Evolutionary conservation across 1,284 basidiomycete species (phyloP), one percentile per base, ranked within the genome.

Genomic region (Tremellales sp.): DNA sequence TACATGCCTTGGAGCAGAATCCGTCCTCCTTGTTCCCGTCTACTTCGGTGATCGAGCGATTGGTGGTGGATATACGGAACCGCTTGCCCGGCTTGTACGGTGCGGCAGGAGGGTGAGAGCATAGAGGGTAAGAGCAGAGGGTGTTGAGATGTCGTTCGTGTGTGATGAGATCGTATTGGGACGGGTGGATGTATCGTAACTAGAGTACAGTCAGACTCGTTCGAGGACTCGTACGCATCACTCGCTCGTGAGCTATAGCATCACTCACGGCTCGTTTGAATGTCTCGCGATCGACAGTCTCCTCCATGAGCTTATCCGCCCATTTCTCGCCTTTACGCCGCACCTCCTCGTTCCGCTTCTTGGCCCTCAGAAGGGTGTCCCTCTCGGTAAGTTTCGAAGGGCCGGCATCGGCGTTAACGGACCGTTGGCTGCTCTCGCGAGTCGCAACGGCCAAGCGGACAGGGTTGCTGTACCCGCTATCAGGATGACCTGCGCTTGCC

Each of bases 61-160:
- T 45, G 3, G 40, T 43, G 3, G 59, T 57, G 2, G 58, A 61
- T 47, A 67, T 62, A 22, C 48, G 36, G 39, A 60, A 64, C 5
- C 57, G 56, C 49, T 53, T 56, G 2, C 48, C 27, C 1, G 60
- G 41, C 17, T 54, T 52, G 45, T 64, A 70, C 6, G 60, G 55
- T 25, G 52, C 54, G 0, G 42, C 15, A 0, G 68, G 68, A 1
- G 51, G 44, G 25, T 66, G 64, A 3, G 53, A 24, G 42, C 68
- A 71, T 4, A 59, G 43, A 1, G 67, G 60, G 43, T 71, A 71
- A 1, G 62, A 64, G 54, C 68, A 71, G 17, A 65, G 49, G 3
- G 43, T 40, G 53, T 67, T 68, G 5, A 71, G 58, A 43, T 71
- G 68, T 4, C 68, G 60, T 46, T 71, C 68, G 45, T 68, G 65